Percentiles rank a stretch among this genome's conserved stretches.
Evolutionary conservation across 148 eudicot species (phyloP).

Genomic region (Oxyria digyna): DNA sequence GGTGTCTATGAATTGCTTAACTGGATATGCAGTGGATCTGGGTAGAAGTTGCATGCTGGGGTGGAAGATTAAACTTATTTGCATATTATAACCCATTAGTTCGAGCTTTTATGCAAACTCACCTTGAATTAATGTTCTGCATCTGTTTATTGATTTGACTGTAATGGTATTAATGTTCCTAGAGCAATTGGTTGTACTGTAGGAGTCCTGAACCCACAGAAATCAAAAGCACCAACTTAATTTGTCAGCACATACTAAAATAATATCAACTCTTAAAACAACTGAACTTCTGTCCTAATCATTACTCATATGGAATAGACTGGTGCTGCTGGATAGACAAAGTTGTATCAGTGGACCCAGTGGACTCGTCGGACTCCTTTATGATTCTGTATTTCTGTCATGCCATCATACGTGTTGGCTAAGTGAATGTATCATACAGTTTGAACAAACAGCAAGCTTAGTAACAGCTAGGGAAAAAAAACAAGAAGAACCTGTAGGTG

Average conservation of each 20-base stretch:
- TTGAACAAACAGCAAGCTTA: neutral
- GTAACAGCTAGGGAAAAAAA: neutral
- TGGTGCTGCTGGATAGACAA: neutral
- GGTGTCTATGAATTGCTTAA: neutral
- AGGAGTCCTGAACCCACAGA: neutral
- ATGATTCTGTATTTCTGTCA: conserved; percentile 2
- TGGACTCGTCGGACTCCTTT: neutral
- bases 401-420: neutral
- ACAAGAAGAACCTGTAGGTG: conserved; percentile 3
- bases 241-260: neutral
- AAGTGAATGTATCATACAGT: neutral
- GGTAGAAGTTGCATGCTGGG: conserved; percentile 1
- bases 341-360: neutral
- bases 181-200: neutral
- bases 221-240: neutral
- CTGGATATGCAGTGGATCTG: neutral
- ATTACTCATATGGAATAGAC: neutral
- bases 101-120: neutral
- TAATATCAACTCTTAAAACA: neutral
- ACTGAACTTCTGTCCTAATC: neutral
- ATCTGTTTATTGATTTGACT: too few species aligned
- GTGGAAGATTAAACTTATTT: neutral
- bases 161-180: neutral
- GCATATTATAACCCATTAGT: neutral
- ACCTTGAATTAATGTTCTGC: neutral